Conservation (phyloP, 225 moss, liverwort and hornwort genomes). For the Physcomitrellopsis africana region DNA sequence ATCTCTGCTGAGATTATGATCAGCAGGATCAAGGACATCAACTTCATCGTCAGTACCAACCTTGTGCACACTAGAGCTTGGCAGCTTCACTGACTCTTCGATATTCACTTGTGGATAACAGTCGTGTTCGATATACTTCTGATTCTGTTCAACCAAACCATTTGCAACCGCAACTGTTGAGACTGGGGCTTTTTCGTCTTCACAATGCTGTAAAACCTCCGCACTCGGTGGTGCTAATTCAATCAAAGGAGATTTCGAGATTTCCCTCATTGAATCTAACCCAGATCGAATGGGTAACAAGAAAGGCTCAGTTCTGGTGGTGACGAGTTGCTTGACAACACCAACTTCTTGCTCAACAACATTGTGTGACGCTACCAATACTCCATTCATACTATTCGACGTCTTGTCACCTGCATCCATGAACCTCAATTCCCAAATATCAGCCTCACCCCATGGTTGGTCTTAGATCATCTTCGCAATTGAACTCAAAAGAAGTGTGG, state of each 20-base stretch:
- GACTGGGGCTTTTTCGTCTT: slow-evolving; percentile 21
- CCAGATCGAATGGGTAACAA: slow-evolving; percentile 20
- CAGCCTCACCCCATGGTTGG: slow-evolving; percentile 1
- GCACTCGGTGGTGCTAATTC: not conserved
- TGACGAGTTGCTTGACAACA: slow-evolving; percentile 2
- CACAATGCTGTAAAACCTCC: slow-evolving; percentile 20
- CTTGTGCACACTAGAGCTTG: slow-evolving; percentile 16
- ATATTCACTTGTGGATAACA: slow-evolving; percentile 13
- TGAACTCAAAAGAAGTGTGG: not conserved
- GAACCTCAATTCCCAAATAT: slow-evolving; percentile 25
- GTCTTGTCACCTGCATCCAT: slow-evolving; percentile 16
- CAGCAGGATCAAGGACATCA: slow-evolving; percentile 22
- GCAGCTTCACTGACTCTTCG: slow-evolving; percentile 20
- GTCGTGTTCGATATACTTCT: slow-evolving; percentile 32
- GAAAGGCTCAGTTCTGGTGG: slow-evolving; percentile 20
- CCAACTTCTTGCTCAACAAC: slow-evolving; percentile 17
- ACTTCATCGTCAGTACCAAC: slow-evolving; percentile 9
- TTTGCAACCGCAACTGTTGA: slow-evolving; percentile 12
- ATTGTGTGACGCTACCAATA: slow-evolving; percentile 9
- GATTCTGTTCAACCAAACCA: slow-evolving; percentile 23
- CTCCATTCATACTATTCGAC: slow-evolving; percentile 12
- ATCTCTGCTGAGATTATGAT: slow-evolving; percentile 21
- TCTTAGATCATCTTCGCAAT: not conserved
- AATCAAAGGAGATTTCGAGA: slow-evolving; percentile 4
- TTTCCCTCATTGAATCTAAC: slow-evolving; percentile 4